Conservation (phyloP, 2,329 filamentous ascomycete genomes). For the Ophiocordyceps robertsii region DNA sequence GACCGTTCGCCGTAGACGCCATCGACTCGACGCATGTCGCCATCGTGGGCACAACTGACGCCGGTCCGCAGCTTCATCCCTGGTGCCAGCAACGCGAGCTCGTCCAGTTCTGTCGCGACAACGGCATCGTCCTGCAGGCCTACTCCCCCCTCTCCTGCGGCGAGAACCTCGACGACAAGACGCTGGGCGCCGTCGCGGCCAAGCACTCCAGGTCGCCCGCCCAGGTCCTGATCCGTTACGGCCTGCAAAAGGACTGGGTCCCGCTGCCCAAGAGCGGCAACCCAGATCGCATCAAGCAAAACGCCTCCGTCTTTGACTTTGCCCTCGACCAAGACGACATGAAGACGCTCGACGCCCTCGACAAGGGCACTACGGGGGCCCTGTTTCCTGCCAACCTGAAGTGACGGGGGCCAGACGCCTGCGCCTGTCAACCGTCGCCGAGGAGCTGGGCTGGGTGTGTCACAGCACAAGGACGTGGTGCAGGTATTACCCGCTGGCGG, state of each 20-base stretch:
- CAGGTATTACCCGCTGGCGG: no score
- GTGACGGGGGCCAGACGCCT: not conserved
- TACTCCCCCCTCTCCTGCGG: conserved; percentile 24
- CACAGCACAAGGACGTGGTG: no score
- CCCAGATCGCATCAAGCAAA: conserved; percentile 43
- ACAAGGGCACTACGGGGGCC: conserved; percentile 14
- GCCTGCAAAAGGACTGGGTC: conserved; percentile 56
- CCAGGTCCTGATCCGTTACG: conserved; percentile 57
- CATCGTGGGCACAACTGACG: no score
- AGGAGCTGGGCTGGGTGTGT: no score
- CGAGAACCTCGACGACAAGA: conserved; percentile 33
- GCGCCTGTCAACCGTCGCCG: not conserved
- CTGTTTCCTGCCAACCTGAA: conserved; percentile 17
- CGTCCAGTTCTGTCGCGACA: conserved; percentile 52
- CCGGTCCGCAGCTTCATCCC: conserved; percentile 47
- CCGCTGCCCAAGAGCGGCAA: conserved; percentile 55
- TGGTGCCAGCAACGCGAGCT: conserved; percentile 45
- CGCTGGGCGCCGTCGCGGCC: conserved; percentile 39
- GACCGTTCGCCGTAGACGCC: no score
- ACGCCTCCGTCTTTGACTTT: conserved; percentile 49
- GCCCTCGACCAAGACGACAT: conserved; percentile 44
- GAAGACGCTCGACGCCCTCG: conserved; percentile 17
- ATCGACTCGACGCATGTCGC: no score
- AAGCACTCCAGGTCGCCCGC: conserved; percentile 47
- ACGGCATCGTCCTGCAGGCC: conserved; percentile 47